A percentile compares a stretch with the other conserved stretches of the same genome.
phyloP scores from a whole-genome alignment of 768 basidiomycete genomes.

The Coprinopsis strossmayeri region DNA sequence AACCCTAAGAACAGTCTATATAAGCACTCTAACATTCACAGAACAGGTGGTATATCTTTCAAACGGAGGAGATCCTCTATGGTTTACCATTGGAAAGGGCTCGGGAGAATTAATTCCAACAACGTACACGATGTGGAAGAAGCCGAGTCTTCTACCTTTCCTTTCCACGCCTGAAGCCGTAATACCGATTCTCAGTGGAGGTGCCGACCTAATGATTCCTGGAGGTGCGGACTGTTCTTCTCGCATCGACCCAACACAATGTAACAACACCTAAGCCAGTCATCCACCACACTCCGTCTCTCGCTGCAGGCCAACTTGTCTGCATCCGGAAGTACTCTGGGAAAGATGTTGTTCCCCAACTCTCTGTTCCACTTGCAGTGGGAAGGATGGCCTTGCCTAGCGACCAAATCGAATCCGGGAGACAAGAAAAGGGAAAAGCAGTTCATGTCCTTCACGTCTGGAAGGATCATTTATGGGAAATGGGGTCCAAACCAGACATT shows the following conservation, averaged over 20 bases:
- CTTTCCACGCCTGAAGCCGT: conserved; percentile 69
- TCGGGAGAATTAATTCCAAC: conserved; percentile 70
- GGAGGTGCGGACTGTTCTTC: conserved; percentile 47
- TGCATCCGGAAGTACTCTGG: conserved; percentile 46
- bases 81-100: conserved; percentile 70
- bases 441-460: conserved; percentile 68
- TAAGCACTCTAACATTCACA: no score
- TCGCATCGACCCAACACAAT: conserved; percentile 11
- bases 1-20: no score
- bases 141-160: conserved; percentile 57
- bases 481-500: conserved; percentile 57
- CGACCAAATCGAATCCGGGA: conserved; percentile 34
- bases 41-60: conserved; percentile 62
- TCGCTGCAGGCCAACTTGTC: conserved; percentile 49
- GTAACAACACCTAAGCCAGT: conserved; percentile 39
- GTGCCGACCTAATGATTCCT: conserved; percentile 88
- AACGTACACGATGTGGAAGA: conserved; percentile 78
- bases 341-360: conserved; percentile 23
- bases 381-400: conserved; percentile 61
- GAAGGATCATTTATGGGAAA: conserved; percentile 70
- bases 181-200: conserved; percentile 62
- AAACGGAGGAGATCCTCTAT: conserved; percentile 63
- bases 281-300: conserved; percentile 40
- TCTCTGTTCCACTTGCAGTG: conserved; percentile 65
- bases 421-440: conserved; percentile 66